Evolutionary conservation across 1,284 basidiomycete genomes (phyloP), one percentile per base, ranked within the genome.

Genomic region (Stygiomarasmius scandens): DNA sequence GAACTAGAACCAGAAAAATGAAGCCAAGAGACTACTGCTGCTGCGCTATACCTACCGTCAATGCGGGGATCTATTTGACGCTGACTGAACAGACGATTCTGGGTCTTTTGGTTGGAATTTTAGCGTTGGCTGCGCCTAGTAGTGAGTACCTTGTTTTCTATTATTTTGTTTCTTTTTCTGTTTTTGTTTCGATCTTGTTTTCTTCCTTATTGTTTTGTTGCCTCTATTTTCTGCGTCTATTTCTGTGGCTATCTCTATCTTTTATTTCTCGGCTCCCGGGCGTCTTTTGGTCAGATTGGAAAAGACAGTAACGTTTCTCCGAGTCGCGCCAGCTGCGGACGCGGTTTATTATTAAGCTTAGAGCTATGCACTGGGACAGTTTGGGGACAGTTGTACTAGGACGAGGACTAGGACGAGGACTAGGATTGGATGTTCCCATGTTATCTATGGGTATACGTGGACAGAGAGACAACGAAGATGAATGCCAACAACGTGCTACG

Each of bases 61-160:
- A 96, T 74, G 81, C 86, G 58, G 95, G 95, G 32, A 91, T 96
- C 55, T 96, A 96, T 66, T 71, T 83, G n/a, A 82, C 90, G 38
- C 72, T 96, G 51, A 69, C 77, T 0, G 92, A 95, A 69, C 93
- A 96, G 73, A 78, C 91, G 49, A 76, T 83, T n/a, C 70, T 91
- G 6, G 86, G 83, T 2, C 67, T 93, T 59, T 65, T 90, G n/a
- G 83, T 87, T 2, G 95, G 89, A 16, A 86, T 90, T 3, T 77
- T 96, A 25, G 83, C 90, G 6, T 69, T 97, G 20, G 87, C 85
- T 1, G 93, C 95, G 1, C 91, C 93, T 22, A 76, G 78, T 8
- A 90, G 93, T 93, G 63, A 71, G 89, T 77, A 24, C 54, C 60
- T 29, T 10, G 38, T 24, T 34, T 24, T 44, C n/a, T n/a, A n/a